A percentile compares a stretch with the other conserved stretches of the same genome.
Conservation (phyloP, 148 eudicot species). For the Silene latifolia region DNA sequence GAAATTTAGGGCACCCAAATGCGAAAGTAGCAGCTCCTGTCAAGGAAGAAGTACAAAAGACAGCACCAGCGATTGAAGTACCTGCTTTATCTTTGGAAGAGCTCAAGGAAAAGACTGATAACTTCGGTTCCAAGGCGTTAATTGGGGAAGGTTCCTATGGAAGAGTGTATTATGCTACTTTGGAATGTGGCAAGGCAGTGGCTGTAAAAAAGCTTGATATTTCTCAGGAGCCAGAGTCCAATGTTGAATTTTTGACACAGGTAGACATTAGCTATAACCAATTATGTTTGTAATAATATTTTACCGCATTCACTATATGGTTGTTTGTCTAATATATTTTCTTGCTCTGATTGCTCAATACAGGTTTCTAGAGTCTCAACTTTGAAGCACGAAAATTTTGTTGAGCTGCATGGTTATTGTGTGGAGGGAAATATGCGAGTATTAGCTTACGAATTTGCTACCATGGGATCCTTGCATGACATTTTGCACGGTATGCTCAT, state of each 20-base stretch:
- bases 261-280: slow-evolving; percentile 23
- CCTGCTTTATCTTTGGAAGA: slow-evolving; percentile 51
- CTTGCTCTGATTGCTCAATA: slow-evolving; percentile 6
- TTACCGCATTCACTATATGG: not conserved
- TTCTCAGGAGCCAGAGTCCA: slow-evolving; percentile 53
- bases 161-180: slow-evolving; percentile 57
- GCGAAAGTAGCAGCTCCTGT: slow-evolving; percentile 36
- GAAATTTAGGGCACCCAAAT: slow-evolving; percentile 34
- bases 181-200: slow-evolving; percentile 50
- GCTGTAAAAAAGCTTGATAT: slow-evolving; percentile 69
- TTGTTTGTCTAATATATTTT: slow-evolving; percentile 4
- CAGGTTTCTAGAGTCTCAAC: slow-evolving; percentile 56
- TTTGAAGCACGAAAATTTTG: slow-evolving; percentile 58
- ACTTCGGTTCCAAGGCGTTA: slow-evolving; percentile 61
- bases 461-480: slow-evolving; percentile 70
- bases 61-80: slow-evolving; percentile 47
- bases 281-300: not conserved
- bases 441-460: slow-evolving; percentile 61
- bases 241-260: slow-evolving; percentile 60
- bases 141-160: slow-evolving; percentile 76
- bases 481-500: slow-evolving; percentile 47
- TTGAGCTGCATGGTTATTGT: slow-evolving; percentile 63
- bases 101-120: slow-evolving; percentile 58
- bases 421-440: slow-evolving; percentile 60
- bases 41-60: slow-evolving; percentile 47